These are phyloP conservation scores for Galerina marginata DNA, from an alignment of 768 basidiomycete genomes.

Conservation along the genomic window DNA sequence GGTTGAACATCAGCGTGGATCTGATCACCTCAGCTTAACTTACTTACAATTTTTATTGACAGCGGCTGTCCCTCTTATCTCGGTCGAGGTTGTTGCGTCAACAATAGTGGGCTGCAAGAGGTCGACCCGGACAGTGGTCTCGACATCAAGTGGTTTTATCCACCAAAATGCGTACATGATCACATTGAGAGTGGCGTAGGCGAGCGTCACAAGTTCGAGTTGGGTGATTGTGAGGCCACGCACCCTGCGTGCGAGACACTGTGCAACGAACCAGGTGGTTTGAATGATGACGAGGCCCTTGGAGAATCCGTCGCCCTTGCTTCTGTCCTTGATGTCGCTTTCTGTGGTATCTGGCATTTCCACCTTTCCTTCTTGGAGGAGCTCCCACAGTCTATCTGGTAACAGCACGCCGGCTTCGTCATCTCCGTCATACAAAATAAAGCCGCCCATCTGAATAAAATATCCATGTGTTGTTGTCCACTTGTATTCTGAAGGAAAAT, in stretches of 20 bases:
- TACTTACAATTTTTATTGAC: too few relatives aligned
- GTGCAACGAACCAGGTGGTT: not conserved
- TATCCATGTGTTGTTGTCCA: slow-evolving; percentile 8
- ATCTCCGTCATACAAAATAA: not conserved
- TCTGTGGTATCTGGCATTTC: not conserved
- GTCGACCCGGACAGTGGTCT: too few relatives aligned
- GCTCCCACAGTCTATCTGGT: not conserved
- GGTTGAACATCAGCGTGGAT: too few relatives aligned
- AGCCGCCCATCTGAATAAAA: slow-evolving; percentile 1
- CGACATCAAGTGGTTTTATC: slow-evolving; percentile 1
- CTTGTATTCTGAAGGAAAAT: not conserved
- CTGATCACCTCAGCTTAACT: too few relatives aligned
- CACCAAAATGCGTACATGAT: not conserved
- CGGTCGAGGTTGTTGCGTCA: too few relatives aligned
- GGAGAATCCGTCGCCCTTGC: not conserved
- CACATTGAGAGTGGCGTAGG: not conserved
- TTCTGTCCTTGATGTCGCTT: not conserved
- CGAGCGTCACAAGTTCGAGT: not conserved
- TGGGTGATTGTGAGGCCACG: not conserved
- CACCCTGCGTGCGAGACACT: not conserved
- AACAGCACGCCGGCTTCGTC: not conserved
- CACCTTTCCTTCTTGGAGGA: not conserved
- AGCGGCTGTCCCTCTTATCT: too few relatives aligned
- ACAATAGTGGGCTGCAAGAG: too few relatives aligned
- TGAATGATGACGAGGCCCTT: not conserved